Base-by-base conservation (phyloP, 805 yeast genomes). In the Ogataea ramenticola region DNA sequence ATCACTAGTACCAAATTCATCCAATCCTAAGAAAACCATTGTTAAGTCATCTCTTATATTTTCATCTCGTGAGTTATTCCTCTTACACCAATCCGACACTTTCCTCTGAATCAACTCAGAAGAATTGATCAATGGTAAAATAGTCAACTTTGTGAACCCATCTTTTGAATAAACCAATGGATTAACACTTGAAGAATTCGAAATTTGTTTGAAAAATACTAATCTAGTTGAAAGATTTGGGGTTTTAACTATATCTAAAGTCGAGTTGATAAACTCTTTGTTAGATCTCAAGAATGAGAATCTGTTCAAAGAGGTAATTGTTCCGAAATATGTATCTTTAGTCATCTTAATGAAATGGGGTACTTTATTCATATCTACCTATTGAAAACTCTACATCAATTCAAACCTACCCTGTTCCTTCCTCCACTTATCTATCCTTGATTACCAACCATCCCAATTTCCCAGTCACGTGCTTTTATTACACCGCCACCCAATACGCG, bases 261-360 rank as follows among this genome's bases (percentile, higher is more conserved):
- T 40, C 8, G 43, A 22, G 4, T 40, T 49, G 30, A 83, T 70
- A 51, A 80, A 80, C 26, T 66, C 72, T 16, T 61, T 38, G 55
- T 82, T 77, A 21, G 75, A 75, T 32, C 91, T 64, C 41, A 82
- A 62, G 51, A 81, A 84, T 16, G 83, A 74, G 6, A 83, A 76
- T 45, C 91, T 63, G 58, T 82, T 80, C 45, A 84, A 64, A 6
- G 75, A 77, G 46, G 62, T 59, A 3, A 56, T 49, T 5, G 61
- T 50, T 15, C 64, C 64, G 42, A 53, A 60, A 36, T 42, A 52
- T 31, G 53, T 48, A 41, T 52, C 57, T n/a, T 34, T 17, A 8
- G 54, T 41, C 61, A 57, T 55, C 15, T 17, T 34, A 3, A 34
- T 7, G 15, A 34, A 34, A 3, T 15, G 4, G 4, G 37, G 24